Evolutionary conservation across 306 rosid genomes (phyloP), one percentile per base, ranked within the genome.

Genomic region (Vigna hirtella): DNA sequence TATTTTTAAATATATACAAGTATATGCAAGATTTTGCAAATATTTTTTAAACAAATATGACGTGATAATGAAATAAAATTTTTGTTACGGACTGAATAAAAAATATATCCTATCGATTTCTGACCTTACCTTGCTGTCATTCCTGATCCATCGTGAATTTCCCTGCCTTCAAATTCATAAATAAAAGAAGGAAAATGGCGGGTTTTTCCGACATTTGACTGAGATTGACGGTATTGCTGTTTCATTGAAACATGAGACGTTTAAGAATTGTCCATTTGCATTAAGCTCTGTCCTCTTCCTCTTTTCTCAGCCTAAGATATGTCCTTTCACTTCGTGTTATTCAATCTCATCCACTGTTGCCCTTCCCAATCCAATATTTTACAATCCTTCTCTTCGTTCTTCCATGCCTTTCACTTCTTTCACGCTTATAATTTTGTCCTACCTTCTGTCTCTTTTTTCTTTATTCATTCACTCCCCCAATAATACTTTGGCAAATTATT

Each of bases 191-290:
- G 5, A 8, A 18, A 72, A 50, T 17, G 76, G 22, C 15, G 57
- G 2, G 30, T 22, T 57, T 26, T 16, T 43, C 17, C n/a, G 5
- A 22, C 6, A 28, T 32, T 63, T 76, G 73, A 76, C 73, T 4
- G 8, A 38, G 12, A 36, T 51, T 51, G 73, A 76, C 52, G 11
- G 1, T 3, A 17, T 16, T 24, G 45, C n/a, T 0, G 63, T 62
- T 63, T 34, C 42, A 12, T 76, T 3, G 79, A 63, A 75, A 58
- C 57, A 11, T 5, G 66, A 61, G 53, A 28, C 62, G 24, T 45
- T 28, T 16, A 43, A 30, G 53, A 28, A 74, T 36, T 48, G 62
- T 48, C 48, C 12, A 48, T 49, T 48, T 62, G 16, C 50, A 17
- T 6, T 34, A 43, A 48, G 6, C 40, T 4, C n/a, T 13, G 5